Percentiles rank a stretch among this genome's conserved stretches.
phyloP scores from a whole-genome alignment of 1,284 basidiomycete species.

The Pseudozyma sp. region DNA sequence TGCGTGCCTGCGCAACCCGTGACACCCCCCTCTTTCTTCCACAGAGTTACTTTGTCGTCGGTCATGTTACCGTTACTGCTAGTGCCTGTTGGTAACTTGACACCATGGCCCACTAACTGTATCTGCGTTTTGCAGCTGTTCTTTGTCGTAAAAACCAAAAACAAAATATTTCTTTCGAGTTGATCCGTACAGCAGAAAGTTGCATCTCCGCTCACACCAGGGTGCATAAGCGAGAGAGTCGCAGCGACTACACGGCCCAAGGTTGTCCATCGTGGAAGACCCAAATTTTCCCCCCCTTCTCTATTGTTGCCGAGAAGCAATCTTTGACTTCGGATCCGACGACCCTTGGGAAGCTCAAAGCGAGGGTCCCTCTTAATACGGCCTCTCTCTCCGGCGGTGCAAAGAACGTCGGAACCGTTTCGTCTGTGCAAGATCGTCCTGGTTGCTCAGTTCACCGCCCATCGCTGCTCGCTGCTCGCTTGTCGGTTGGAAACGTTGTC shows the following conservation, averaged over 20 bases:
- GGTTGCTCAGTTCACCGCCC: neutral
- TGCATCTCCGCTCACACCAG: neutral
- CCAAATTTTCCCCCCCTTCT: no score
- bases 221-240: constrained; percentile 1
- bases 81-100: no score
- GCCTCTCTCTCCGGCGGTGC: neutral
- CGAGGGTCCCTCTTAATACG: no score
- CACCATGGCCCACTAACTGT: no score
- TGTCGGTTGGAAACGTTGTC: no score
- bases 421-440: neutral
- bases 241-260: neutral
- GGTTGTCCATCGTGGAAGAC: no score
- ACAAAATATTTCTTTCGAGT: neutral
- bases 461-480: no score
- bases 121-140: no score
- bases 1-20: neutral
- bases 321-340: neutral
- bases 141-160: no score
- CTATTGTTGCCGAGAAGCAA: no score
- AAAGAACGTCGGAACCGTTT: neutral
- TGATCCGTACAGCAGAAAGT: constrained; percentile 1
- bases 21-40: neutral
- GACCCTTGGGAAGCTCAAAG: neutral
- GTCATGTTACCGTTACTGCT: no score
- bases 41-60: no score